phyloP scores from a whole-genome alignment of 345 rosid genomes.

The Rhizophora mangle region DNA sequence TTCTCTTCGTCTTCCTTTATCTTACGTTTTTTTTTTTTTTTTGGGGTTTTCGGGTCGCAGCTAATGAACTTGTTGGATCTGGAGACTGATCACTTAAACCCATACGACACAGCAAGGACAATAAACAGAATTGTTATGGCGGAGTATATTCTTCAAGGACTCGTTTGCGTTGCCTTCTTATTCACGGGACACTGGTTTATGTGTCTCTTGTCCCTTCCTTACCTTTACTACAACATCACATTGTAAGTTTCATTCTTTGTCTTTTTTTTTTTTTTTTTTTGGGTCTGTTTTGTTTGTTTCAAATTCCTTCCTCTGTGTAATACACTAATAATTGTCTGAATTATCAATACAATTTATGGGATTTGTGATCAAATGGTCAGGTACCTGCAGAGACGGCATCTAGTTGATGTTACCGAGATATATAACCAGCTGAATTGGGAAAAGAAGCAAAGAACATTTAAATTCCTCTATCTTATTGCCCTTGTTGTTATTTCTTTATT shows the following conservation, averaged over 20 bases:
- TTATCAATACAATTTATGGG: background rate
- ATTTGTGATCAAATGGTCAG: background rate
- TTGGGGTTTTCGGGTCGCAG: constrained; percentile 21
- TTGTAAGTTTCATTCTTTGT: constrained; percentile 28
- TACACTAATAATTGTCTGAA: background rate
- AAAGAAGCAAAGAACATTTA: constrained; percentile 10
- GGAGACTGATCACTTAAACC: constrained; percentile 43
- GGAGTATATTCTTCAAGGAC: constrained; percentile 38
- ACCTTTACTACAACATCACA: constrained; percentile 31
- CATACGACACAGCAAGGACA: constrained; percentile 35
- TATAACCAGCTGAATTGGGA: constrained; percentile 17
- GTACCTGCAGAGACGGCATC: constrained; percentile 10
- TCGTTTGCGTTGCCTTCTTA: constrained; percentile 31
- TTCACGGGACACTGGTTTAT: constrained; percentile 44
- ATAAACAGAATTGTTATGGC: constrained; percentile 35
- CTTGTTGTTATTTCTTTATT: constrained; percentile 9
- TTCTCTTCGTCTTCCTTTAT: background rate
- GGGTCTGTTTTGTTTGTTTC: no score
- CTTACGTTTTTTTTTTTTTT: background rate
- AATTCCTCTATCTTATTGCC: constrained; percentile 7
- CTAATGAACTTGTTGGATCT: constrained; percentile 39
- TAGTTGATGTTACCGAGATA: constrained; percentile 19
- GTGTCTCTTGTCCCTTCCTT: constrained; percentile 37
- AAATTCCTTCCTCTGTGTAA: background rate
- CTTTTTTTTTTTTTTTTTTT: background rate